A percentile compares a stretch with the other conserved stretches of the same genome.
Conservation (phyloP, 1,139 yeast genomes). For the Blastobotrys buckinghamii region DNA sequence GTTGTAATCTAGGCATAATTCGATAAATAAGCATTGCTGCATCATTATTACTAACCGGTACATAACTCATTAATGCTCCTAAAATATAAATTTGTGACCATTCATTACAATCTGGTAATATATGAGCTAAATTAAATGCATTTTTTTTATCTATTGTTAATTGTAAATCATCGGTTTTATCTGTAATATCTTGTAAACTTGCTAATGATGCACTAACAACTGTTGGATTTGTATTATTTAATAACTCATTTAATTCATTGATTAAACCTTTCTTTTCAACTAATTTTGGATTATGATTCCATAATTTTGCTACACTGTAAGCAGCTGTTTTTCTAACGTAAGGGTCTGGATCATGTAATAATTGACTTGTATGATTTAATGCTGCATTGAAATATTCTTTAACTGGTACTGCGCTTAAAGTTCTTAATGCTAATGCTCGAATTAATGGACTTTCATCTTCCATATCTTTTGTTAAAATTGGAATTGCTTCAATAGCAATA, state of each 20-base stretch:
- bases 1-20: constrained; percentile 70
- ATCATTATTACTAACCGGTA: constrained; percentile 62
- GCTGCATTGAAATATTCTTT: constrained; percentile 47
- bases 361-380: constrained; percentile 33
- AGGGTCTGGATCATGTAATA: constrained; percentile 50
- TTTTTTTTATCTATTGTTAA: constrained; percentile 53
- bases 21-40: constrained; percentile 63
- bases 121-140: constrained; percentile 46
- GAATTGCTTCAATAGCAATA: constrained; percentile 51
- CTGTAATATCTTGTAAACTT: constrained; percentile 61
- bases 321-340: constrained; percentile 66
- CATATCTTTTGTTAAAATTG: constrained; percentile 50
- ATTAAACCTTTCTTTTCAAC: constrained; percentile 46
- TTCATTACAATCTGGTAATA: constrained; percentile 56
- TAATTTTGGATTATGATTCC: constrained; percentile 48
- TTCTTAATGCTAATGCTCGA: constrained; percentile 55
- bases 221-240: constrained; percentile 49
- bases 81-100: constrained; percentile 78
- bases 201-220: constrained; percentile 74
- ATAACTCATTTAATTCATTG: constrained; percentile 50
- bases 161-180: constrained; percentile 43
- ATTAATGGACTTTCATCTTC: constrained; percentile 38
- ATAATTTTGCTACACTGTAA: constrained; percentile 62
- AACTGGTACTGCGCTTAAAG: constrained; percentile 55
- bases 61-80: constrained; percentile 60